These are phyloP conservation scores for Candida berthetii DNA, from an alignment of 805 yeast genomes.

Conservation along the genomic window DNA sequence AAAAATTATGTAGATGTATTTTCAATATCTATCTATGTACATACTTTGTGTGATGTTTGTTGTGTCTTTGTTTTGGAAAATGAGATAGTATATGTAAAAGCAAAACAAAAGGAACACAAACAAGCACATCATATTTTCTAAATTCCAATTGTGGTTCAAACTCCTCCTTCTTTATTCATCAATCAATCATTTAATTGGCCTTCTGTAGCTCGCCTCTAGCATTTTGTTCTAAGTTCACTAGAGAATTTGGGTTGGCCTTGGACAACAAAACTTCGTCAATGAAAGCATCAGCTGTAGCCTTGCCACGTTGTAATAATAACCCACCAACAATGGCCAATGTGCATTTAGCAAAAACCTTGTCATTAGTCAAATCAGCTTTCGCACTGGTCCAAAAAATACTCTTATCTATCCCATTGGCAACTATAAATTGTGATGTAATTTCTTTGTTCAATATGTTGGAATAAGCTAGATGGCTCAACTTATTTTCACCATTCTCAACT, in stretches of 20 bases:
- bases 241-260: constrained; percentile 9
- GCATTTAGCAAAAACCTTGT: constrained; percentile 5
- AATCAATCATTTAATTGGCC: no score
- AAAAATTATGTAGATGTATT: no score
- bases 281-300: constrained; percentile 49
- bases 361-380: not conserved
- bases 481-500: no score
- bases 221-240: constrained; percentile 6
- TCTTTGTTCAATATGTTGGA: not conserved
- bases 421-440: not conserved
- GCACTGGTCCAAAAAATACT: not conserved
- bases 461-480: no score
- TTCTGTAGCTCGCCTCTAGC: not conserved
- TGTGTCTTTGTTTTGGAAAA: no score
- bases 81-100: no score
- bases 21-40: no score
- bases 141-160: no score
- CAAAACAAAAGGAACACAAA: no score
- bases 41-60: no score
- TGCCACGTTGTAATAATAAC: constrained; percentile 56
- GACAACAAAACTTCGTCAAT: constrained; percentile 41
- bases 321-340: constrained; percentile 58
- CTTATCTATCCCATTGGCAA: not conserved
- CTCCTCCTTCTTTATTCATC: no score
- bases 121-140: no score